Conservation (phyloP, 192 early-diverging fungal species). For the Backusella luteola region DNA sequence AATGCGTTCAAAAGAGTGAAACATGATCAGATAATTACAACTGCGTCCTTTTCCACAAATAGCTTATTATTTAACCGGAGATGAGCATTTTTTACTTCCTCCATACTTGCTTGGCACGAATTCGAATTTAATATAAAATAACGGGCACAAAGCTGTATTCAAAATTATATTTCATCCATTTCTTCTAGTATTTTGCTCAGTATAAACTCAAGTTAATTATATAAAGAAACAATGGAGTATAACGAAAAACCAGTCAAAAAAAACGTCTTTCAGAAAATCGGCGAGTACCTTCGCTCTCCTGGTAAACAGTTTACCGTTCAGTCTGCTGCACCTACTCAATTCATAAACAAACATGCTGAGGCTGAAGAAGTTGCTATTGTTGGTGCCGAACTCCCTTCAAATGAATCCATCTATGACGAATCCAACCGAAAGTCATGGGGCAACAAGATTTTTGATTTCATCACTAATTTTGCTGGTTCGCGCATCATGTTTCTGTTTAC, state of each 20-base stretch:
- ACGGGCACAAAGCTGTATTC: background rate
- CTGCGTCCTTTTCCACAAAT: background rate
- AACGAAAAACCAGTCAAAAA: background rate
- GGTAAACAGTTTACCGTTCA: background rate
- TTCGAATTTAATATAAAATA: background rate
- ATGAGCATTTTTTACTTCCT: background rate
- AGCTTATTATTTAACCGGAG: background rate
- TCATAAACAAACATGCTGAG: background rate
- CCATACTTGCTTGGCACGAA: background rate
- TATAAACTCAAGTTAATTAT: background rate
- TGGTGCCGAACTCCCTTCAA: background rate
- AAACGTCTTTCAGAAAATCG: background rate
- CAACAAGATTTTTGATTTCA: slow-evolving; percentile 1
- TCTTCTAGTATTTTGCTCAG: background rate
- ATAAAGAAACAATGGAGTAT: background rate
- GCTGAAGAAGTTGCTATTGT: background rate
- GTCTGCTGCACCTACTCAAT: slow-evolving; percentile 5
- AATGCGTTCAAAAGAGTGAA: background rate
- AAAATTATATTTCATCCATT: background rate
- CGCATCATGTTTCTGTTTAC: slow-evolving; percentile 9
- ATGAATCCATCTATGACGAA: background rate
- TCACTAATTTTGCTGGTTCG: slow-evolving; percentile 15
- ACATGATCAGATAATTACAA: slow-evolving; percentile 8
- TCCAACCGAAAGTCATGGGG: background rate
- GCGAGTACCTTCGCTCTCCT: background rate